Percentiles rank a stretch among this genome's conserved stretches.
These are phyloP conservation scores for Glaciozyma martinii DNA, from an alignment of 768 basidiomycete species.

Conservation along the genomic window DNA sequence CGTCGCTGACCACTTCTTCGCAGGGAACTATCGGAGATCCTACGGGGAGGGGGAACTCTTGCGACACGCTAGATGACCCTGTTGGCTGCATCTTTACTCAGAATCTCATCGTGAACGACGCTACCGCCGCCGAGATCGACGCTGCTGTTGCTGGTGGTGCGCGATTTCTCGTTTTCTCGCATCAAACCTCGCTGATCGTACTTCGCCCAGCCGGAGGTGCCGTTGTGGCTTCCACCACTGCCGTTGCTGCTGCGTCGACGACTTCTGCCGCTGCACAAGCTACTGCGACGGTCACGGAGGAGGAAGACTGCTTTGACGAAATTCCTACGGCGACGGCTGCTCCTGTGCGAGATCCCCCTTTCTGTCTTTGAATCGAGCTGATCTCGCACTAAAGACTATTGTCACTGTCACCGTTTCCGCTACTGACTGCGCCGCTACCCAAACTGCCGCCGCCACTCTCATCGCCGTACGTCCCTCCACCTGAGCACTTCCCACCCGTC, in stretches of 20 bases:
- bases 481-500: no score
- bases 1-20: neutral
- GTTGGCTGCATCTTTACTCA: constrained; percentile 56
- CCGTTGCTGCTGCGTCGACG: neutral
- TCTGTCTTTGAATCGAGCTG: neutral
- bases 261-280: neutral
- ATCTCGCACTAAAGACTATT: neutral
- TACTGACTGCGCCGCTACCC: neutral
- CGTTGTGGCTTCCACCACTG: neutral
- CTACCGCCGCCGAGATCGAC: neutral
- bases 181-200: neutral
- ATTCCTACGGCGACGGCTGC: neutral
- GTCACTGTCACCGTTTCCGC: neutral
- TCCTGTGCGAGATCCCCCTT: neutral
- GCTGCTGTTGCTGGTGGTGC: neutral
- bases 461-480: no score
- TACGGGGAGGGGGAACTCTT: constrained; percentile 52
- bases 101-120: neutral
- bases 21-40: constrained; percentile 47
- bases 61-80: constrained; percentile 49
- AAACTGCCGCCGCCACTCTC: no score
- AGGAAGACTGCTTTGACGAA: neutral
- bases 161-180: neutral
- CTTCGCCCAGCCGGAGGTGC: neutral
- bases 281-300: neutral